Conservation (phyloP, 768 basidiomycete genomes). For the Kwoniella shandongensis region DNA sequence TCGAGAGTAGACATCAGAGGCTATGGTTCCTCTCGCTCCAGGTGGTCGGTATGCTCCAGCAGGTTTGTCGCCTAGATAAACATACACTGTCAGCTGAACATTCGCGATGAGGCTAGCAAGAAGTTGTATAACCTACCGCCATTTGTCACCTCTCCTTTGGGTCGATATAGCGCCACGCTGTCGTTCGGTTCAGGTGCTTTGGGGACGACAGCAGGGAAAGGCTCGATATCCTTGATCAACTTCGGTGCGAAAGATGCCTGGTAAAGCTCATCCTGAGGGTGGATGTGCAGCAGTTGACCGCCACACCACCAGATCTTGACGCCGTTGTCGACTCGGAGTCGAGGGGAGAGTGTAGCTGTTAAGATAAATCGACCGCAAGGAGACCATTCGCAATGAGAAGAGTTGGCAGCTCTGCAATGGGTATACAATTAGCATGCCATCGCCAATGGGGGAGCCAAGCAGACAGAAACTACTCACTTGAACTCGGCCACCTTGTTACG, state of each 20-base stretch:
- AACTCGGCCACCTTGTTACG: constrained; percentile 68
- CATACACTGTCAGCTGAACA: neutral
- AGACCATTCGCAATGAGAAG: constrained; percentile 92
- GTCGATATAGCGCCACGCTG: constrained; percentile 39
- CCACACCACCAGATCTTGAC: constrained; percentile 94
- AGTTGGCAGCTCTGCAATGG: constrained; percentile 78
- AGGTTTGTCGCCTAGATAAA: constrained; percentile 57
- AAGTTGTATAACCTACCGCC: constrained; percentile 33
- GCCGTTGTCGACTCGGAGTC: constrained; percentile 94
- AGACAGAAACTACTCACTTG: constrained; percentile 31
- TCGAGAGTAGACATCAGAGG: constrained; percentile 83
- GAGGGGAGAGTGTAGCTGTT: constrained; percentile 92
- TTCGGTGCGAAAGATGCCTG: constrained; percentile 57
- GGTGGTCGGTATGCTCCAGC: constrained; percentile 91
- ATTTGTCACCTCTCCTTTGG: constrained; percentile 41
- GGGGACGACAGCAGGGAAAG: constrained; percentile 40
- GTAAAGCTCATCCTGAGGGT: constrained; percentile 82
- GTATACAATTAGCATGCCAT: neutral
- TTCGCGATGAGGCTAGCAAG: neutral
- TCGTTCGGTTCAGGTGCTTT: constrained; percentile 37
- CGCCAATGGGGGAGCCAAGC: neutral
- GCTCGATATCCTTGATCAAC: constrained; percentile 17
- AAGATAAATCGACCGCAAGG: constrained; percentile 88
- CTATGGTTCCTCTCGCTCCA: constrained; percentile 83
- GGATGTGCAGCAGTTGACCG: constrained; percentile 80